Conservation (phyloP, 192 early-diverging fungal species). For the Ambispora gerdemannii region DNA sequence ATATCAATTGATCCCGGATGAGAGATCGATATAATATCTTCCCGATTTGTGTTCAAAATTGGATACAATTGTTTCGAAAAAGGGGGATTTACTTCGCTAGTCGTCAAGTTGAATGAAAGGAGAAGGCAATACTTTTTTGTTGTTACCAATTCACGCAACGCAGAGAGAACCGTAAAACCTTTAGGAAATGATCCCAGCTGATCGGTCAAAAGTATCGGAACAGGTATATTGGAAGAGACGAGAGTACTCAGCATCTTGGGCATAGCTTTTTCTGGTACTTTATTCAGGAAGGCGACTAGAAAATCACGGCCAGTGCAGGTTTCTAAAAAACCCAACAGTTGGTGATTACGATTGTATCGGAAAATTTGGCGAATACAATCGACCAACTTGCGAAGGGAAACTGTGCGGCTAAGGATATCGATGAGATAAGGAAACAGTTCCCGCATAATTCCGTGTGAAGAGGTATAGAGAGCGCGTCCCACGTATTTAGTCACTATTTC, state of each 20-base stretch:
- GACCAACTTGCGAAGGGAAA: neutral
- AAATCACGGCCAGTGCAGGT: neutral
- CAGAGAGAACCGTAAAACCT: neutral
- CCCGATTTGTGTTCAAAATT: neutral
- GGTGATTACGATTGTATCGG: neutral
- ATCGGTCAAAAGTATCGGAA: neutral
- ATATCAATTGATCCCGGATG: neutral
- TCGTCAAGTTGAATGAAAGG: neutral
- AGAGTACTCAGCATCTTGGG: neutral
- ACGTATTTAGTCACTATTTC: neutral
- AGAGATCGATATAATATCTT: neutral
- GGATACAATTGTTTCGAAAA: neutral
- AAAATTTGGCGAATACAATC: neutral
- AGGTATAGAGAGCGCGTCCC: neutral
- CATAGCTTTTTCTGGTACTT: neutral
- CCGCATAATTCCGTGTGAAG: neutral
- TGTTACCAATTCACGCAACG: neutral
- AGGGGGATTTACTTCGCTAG: neutral
- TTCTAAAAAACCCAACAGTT: neutral
- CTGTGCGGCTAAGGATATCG: neutral
- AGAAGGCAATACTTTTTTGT: neutral
- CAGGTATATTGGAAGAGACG: neutral
- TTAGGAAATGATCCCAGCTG: neutral
- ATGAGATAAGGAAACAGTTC: neutral
- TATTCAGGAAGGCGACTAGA: neutral